Percentiles rank a stretch among this genome's conserved stretches.
phyloP scores from a whole-genome alignment of 2,329 filamentous ascomycete species.

The Cytospora schulzeri region DNA sequence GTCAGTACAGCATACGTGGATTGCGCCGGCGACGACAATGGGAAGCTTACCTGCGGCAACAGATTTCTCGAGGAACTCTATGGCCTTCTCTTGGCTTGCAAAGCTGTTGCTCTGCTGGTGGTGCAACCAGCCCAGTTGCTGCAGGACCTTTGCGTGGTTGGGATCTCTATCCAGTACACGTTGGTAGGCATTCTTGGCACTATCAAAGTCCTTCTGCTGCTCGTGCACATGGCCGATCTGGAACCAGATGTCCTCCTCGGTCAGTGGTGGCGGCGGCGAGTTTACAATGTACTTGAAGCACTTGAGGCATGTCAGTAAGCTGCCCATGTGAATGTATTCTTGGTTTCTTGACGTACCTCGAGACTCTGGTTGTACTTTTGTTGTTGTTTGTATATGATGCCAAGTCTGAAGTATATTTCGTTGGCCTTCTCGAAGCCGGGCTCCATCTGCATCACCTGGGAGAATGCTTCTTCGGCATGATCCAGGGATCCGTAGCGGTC shows the following conservation, averaged over 20 bases:
- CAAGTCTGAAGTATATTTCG: slow-evolving; percentile 96
- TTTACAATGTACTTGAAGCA: slow-evolving; percentile 98
- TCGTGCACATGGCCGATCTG: slow-evolving; percentile 99
- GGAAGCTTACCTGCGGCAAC: slow-evolving; percentile 76
- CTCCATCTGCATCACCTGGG: slow-evolving; percentile 98
- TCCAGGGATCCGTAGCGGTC: slow-evolving; percentile 95
- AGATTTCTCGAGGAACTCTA: slow-evolving; percentile 96
- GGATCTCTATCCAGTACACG: slow-evolving; percentile 93
- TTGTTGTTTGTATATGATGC: slow-evolving; percentile 99
- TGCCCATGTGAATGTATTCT: neutral
- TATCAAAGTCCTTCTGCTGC: slow-evolving; percentile 97
- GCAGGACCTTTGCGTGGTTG: slow-evolving; percentile 95
- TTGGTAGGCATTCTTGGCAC: slow-evolving; percentile 87
- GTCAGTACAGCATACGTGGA: slow-evolving; percentile 34
- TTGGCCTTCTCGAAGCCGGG: slow-evolving; percentile 98
- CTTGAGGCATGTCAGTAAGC: slow-evolving; percentile 49
- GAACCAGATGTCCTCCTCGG: slow-evolving; percentile 99
- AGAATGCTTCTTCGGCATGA: slow-evolving; percentile 97
- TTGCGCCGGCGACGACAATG: slow-evolving; percentile 24
- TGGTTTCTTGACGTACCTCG: slow-evolving; percentile 62
- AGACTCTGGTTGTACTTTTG: slow-evolving; percentile 90
- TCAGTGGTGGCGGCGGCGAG: slow-evolving; percentile 87
- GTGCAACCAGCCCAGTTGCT: slow-evolving; percentile 96
- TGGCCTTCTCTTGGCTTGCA: slow-evolving; percentile 90
- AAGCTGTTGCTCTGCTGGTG: slow-evolving; percentile 94